Base-by-base conservation (phyloP, 2,329 filamentous ascomycete species). In the Zymoseptoria pseudotritici region DNA sequence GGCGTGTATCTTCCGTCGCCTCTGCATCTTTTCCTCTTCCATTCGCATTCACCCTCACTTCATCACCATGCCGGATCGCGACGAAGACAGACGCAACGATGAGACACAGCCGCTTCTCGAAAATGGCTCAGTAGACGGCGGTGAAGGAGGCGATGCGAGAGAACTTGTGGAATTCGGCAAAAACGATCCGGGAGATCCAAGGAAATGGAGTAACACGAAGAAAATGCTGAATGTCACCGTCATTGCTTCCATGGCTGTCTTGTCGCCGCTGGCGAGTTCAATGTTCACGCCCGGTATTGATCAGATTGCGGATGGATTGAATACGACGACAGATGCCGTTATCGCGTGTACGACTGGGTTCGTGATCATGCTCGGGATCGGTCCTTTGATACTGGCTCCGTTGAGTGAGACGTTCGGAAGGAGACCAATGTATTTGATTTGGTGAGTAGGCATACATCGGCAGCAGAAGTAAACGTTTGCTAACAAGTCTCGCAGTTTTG, bases 271-370 rank as follows among this genome's bases (percentile, higher is more conserved):
- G 20, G 78, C 78, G 1, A 77, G 74, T 20, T 78, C 75, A 49
- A 80, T 81, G 78, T 82, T 82, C 68, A 80, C 79, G 0, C 79
- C 79, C 0, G 79, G 78, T 1, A 81, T 82, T 56, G 68, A 72
- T 9, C 76, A 81, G 59, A 82, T 82, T 51, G 79, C 79, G 2
- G 69, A 77, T 53, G 76, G 77, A 26, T 71, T 82, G 19, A 59
- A 77, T 50, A 78, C 77, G 0, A 69, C 68, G 5, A 69, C 70
- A 2, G 72, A 75, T 11, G 70, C 69, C 9, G 78, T 82, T 21
- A 78, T 82, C 50, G 78, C 74, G 4, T 78, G 78, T 20, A 81
- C 78, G 4, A 82, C 79, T 0, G 78, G 77, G 10, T 81, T 80
- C 59, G 77, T 81, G 4, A 72, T 81, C 53, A 77, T 78, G 72